A percentile compares a stretch with the other conserved stretches of the same genome.
Evolutionary conservation across 345 rosid genomes (phyloP).

Genomic region (Psidium guajava): DNA sequence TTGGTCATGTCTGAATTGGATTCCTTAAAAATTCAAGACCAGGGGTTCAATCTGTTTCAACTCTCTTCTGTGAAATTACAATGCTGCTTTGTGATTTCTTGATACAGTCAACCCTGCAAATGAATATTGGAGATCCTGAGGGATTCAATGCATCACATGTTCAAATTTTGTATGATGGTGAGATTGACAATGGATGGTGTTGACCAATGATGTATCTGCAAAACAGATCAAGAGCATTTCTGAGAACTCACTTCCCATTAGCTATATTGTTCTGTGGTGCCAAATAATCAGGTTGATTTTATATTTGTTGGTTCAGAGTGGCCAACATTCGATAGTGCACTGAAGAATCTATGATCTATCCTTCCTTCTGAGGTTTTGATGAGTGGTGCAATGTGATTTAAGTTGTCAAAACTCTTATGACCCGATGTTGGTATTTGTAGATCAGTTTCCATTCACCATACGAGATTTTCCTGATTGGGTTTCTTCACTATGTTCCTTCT

Average conservation of each 20-base stretch:
- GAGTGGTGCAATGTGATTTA: neutral
- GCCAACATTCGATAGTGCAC: neutral
- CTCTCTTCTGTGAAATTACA: neutral
- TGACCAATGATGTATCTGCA: neutral
- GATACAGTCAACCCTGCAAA: neutral
- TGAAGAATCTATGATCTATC: neutral
- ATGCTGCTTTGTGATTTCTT: neutral
- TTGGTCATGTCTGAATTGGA: neutral
- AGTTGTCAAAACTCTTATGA: neutral
- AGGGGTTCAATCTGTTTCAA: neutral
- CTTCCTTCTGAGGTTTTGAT: neutral
- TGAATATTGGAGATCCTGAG: neutral
- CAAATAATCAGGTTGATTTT: neutral
- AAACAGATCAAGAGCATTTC: neutral
- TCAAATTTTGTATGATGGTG: neutral
- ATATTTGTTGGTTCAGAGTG: neutral
- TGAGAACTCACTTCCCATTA: neutral
- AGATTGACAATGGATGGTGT: neutral
- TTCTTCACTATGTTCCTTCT: neutral
- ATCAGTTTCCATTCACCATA: neutral
- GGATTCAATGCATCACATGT: neutral
- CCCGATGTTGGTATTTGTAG: neutral
- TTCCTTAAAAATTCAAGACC: neutral
- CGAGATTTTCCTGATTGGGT: neutral
- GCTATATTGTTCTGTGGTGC: neutral